Evolutionary conservation across 345 rosid genomes (phyloP).

Genomic region (Psidium friedrichsthalianum): DNA sequence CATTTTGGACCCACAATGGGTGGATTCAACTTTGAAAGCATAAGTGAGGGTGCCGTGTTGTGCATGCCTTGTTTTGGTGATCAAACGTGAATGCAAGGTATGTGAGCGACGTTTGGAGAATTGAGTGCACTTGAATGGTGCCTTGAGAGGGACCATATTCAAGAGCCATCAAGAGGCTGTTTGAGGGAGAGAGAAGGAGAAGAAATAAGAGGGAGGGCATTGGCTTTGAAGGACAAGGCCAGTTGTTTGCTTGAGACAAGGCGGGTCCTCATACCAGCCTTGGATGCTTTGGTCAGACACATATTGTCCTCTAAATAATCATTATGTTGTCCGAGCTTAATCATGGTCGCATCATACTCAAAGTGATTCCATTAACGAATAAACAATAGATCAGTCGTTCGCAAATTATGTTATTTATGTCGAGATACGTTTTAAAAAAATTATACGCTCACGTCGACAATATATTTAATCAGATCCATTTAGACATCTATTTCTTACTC

Average conservation of each 20-base stretch:
- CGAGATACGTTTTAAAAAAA: background rate
- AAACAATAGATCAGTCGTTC: background rate
- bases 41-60: conserved; percentile 61
- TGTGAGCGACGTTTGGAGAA: conserved; percentile 40
- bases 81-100: conserved; percentile 44
- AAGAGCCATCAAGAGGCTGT: conserved; percentile 15
- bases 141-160: conserved; percentile 25
- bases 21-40: conserved; percentile 60
- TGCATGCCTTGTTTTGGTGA: conserved; percentile 58
- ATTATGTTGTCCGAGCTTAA: background rate
- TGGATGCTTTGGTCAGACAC: conserved; percentile 22
- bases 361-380: background rate
- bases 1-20: conserved; percentile 57
- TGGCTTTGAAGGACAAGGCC: conserved; percentile 23
- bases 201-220: conserved; percentile 20
- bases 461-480: background rate
- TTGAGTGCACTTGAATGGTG: conserved; percentile 26
- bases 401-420: no score
- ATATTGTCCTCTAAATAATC: background rate
- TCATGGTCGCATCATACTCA: background rate
- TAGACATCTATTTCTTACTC: background rate
- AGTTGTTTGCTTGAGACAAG: conserved; percentile 13
- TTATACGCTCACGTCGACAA: background rate
- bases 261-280: conserved; percentile 28
- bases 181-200: conserved; percentile 28